Percentiles rank a stretch among this genome's conserved stretches.
Conservation (phyloP, 2,329 filamentous ascomycete species). For the Metarhizium guizhouense region DNA sequence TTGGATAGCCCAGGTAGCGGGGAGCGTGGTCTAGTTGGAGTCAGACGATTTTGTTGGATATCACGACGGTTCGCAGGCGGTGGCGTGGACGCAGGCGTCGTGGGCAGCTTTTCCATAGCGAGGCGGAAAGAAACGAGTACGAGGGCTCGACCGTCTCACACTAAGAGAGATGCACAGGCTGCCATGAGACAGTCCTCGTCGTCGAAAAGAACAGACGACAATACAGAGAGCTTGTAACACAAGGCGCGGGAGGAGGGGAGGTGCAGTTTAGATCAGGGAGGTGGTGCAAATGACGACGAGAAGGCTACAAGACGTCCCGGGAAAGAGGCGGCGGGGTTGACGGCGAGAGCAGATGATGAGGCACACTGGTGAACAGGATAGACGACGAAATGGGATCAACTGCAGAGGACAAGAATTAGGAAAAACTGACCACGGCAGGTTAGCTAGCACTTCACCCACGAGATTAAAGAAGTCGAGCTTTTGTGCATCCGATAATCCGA, state of each 20-base stretch:
- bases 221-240: not conserved
- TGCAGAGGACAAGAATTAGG: conserved; percentile 5
- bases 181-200: conserved; percentile 9
- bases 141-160: conserved; percentile 14
- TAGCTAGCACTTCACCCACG: conserved; percentile 1
- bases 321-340: not conserved
- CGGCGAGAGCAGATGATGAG: not conserved
- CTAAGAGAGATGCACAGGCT: conserved; percentile 8
- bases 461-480: not conserved
- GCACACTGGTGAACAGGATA: not conserved
- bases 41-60: conserved; percentile 18
- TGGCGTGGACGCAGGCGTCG: conserved; percentile 17
- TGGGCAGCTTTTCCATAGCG: conserved; percentile 44
- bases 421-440: conserved; percentile 4
- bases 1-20: conserved; percentile 19
- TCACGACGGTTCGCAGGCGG: conserved; percentile 18
- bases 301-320: not conserved
- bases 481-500: not conserved
- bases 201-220: not conserved
- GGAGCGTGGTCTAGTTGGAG: conserved; percentile 9
- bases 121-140: conserved; percentile 20
- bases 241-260: not conserved
- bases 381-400: not conserved
- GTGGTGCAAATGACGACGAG: conserved; percentile 1
- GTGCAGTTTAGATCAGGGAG: not conserved